Base-by-base conservation (phyloP, 75 land plant species). In the Cupressus sempervirens region DNA sequence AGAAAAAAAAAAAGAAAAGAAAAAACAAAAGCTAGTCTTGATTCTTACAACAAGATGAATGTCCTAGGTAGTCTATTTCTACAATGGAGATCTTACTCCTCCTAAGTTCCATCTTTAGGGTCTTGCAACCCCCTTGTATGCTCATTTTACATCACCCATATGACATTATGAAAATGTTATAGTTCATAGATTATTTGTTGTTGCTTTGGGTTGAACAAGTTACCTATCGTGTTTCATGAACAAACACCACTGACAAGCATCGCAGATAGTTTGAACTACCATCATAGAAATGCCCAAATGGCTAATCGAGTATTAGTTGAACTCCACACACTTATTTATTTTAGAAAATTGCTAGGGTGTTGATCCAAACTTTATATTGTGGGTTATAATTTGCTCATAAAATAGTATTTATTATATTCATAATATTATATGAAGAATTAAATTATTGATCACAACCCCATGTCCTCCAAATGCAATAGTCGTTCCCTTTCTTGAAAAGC, bases 41-140 rank as follows among this genome's bases (percentile, higher is more conserved):
- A 98, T 98, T 72, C 85, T 98, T 84, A 95, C 99, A 41, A 98
- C 99, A 48, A 92, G 99, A 83, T 98, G 99, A 90, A 98, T 98
- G 99, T 92, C 99, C 45, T 98, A 98, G 98, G 99, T 98, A 23
- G 95, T 98, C 38, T 98, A 98, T 82, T 98, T 98, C 91, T 91
- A 95, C 88, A 96, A 96, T 89, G 99, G 99, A 76, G 99, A 98
- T 86, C 92, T 96, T 7, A 93, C 83, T 35, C 93, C 90, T 81
- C 90, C 99, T 52, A 98, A 98, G 77, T 98, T 88, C 86, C 91
- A 87, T 75, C 99, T 96, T 88, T 98, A 98, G 87, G 99, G 99
- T 72, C 94, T 98, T 85, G 99, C 99, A 85, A 82, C 99, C 16
- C 93, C 93, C 52, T 79, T 98, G 1, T 98, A 98, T 88, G 96